phyloP scores from a whole-genome alignment of 2,329 filamentous ascomycete genomes.

The Ascochyta fabae region DNA sequence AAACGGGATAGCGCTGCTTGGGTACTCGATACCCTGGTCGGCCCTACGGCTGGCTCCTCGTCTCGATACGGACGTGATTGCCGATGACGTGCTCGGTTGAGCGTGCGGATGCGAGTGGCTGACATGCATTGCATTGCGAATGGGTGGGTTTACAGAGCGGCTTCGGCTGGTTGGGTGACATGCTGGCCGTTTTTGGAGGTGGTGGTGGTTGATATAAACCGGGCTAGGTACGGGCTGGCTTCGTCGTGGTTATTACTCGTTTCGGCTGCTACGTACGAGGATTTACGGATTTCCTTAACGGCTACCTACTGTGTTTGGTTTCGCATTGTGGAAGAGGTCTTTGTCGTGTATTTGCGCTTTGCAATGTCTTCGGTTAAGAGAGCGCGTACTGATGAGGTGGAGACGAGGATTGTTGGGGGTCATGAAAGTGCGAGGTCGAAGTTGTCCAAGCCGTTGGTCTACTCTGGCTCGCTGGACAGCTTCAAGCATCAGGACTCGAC shows the following conservation, averaged over 20 bases:
- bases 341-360: neutral
- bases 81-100: slow-evolving; percentile 33
- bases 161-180: neutral
- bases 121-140: neutral
- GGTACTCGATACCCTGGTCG: slow-evolving; percentile 2
- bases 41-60: slow-evolving; percentile 6
- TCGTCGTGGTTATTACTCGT: slow-evolving; percentile 17
- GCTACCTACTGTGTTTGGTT: neutral
- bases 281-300: too few relatives aligned
- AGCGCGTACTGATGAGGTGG: slow-evolving; percentile 8
- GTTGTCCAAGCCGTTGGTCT: slow-evolving; percentile 28
- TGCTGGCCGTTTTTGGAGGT: neutral
- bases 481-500: slow-evolving; percentile 53
- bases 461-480: slow-evolving; percentile 33
- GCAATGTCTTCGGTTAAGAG: slow-evolving; percentile 35
- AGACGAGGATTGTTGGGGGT: slow-evolving; percentile 27
- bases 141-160: neutral
- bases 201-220: neutral
- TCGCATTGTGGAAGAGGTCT: too few relatives aligned
- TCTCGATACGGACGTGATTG: slow-evolving; percentile 8
- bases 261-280: neutral
- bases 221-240: slow-evolving; percentile 6
- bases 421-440: slow-evolving; percentile 31
- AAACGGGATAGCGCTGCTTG: slow-evolving; percentile 1
- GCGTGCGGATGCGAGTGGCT: neutral